Evolutionary conservation across 345 rosid species (phyloP).

Genomic region (Laguncularia racemosa): DNA sequence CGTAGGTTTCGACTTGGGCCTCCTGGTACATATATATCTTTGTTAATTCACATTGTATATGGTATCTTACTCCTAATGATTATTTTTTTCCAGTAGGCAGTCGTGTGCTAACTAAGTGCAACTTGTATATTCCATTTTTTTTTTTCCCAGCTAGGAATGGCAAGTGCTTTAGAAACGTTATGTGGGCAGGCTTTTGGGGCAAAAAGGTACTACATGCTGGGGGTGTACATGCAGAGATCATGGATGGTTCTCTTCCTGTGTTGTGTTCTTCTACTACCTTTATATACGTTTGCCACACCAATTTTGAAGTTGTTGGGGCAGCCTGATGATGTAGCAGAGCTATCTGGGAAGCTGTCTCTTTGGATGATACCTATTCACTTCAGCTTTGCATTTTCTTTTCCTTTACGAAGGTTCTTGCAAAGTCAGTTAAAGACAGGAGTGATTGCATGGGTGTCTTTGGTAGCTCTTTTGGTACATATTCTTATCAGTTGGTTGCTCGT

Average conservation of each 20-base stretch:
- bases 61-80: no score
- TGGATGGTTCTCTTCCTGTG: conserved; percentile 40
- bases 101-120: neutral
- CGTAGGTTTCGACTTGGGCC: conserved; percentile 33
- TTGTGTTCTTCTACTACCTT: conserved; percentile 35
- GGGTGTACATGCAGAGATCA: conserved; percentile 48
- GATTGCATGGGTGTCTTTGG: conserved; percentile 43
- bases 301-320: conserved; percentile 48
- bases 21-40: conserved; percentile 25
- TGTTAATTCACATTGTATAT: no score
- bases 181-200: conserved; percentile 62
- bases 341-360: conserved; percentile 36
- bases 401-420: conserved; percentile 61
- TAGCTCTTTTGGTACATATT: conserved; percentile 45
- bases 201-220: conserved; percentile 31
- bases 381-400: conserved; percentile 51
- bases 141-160: conserved; percentile 46
- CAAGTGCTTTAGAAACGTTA: conserved; percentile 48
- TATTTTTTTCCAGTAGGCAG: neutral
- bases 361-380: conserved; percentile 56
- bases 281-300: conserved; percentile 36
- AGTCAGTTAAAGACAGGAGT: conserved; percentile 54
- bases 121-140: neutral
- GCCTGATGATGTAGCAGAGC: conserved; percentile 34
- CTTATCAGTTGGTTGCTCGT: conserved; percentile 60